Base-by-base conservation (phyloP, 2,329 filamentous ascomycete species). In the Scytalidium sp. region DNA sequence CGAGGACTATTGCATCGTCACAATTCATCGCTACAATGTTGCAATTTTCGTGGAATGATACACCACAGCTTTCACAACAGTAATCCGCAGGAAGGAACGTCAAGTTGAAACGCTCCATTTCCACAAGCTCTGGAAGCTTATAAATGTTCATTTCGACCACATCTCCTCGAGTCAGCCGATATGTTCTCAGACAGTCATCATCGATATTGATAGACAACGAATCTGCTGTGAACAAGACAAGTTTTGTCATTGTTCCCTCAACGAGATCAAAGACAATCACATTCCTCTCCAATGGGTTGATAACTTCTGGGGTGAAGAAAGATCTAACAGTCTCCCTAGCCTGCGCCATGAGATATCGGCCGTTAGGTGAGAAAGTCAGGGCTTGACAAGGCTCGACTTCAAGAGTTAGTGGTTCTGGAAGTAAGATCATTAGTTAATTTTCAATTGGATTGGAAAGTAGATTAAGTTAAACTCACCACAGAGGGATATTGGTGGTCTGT, bases 141-240 rank as follows among this genome's bases (percentile, higher is more conserved):
- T 49, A 49, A 19, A 44, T n/a, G 27, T 6, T 43, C n/a, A 21
- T 39, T 29, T 49, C 46, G 9, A 49, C 25, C 20, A 23, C 46
- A 49, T 41, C 40, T 32, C 44, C 41, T 49, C 46, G 22, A 11
- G 46, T 49, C 20, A 49, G 44, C 20, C 46, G 46, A 10, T 49
- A 44, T 11, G 22, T 44, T n/a, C 44, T 20, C 23, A 49, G 20
- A 5, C 13, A 20, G 17, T 49, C 19, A 43, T 48, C 21, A 20
- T 44, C 19, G 9, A 49, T 17, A 36, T 36, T 19, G 11, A 49
- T 32, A n/a, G 46, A 43, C 7, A 43, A 15, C 19, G 19, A 13
- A 11, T 13, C 29, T 2, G 17, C n/a, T 19, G 22, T 44, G 6
- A 25, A 17, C 19, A 49, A 17, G n/a, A 41, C 29, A 10, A 36